Percentiles rank a stretch among this genome's conserved stretches.
phyloP scores from a whole-genome alignment of 2,329 filamentous ascomycete genomes.

The Grosmannia huntii region DNA sequence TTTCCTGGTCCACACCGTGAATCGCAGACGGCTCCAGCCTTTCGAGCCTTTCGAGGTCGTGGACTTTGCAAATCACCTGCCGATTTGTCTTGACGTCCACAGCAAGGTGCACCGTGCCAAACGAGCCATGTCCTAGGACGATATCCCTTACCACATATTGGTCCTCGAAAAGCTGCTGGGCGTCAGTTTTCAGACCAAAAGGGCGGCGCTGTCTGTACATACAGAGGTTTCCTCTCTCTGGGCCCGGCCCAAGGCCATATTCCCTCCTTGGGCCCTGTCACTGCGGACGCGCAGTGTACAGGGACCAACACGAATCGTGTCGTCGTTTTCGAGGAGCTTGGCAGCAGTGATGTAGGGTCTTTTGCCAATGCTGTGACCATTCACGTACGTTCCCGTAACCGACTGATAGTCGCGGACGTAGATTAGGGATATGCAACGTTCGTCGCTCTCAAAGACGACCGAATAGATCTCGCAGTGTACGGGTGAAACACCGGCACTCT shows the following conservation, averaged over 20 bases:
- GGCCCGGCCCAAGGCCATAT: conserved; percentile 12
- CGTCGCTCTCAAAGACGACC: conserved; percentile 31
- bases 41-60: conserved; percentile 31
- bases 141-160: conserved; percentile 35
- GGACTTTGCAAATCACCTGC: conserved; percentile 58
- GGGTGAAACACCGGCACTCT: conserved; percentile 31
- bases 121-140: conserved; percentile 38
- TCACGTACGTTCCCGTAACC: conserved; percentile 40
- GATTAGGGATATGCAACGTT: conserved; percentile 20
- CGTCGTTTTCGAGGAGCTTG: conserved; percentile 36
- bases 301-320: conserved; percentile 29
- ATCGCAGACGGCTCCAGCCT: conserved; percentile 14
- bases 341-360: conserved; percentile 24
- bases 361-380: conserved; percentile 30
- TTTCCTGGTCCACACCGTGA: conserved; percentile 32
- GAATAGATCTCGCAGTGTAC: conserved; percentile 44
- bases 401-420: conserved; percentile 46
- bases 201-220: background rate
- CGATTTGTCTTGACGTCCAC: conserved; percentile 35
- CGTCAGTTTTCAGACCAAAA: conserved; percentile 8
- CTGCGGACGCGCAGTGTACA: conserved; percentile 23
- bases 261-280: conserved; percentile 2
- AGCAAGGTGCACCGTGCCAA: conserved; percentile 41
- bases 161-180: conserved; percentile 28
- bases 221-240: conserved; percentile 25